Evolutionary conservation across 148 eudicot species (phyloP).

Genomic region (Spergularia bocconei): DNA sequence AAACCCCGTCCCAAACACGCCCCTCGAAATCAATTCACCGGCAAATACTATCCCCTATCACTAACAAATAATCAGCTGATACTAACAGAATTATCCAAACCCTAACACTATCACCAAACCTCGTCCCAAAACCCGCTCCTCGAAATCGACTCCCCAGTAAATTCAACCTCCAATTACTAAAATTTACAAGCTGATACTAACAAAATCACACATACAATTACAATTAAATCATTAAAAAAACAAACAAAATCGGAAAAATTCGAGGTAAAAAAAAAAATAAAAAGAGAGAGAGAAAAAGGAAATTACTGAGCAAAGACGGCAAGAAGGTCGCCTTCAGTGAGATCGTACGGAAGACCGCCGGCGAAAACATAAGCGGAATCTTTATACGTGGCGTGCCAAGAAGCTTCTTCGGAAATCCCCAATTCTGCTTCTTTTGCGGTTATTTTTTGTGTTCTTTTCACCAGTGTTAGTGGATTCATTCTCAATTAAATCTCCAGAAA

Average conservation of each 20-base stretch:
- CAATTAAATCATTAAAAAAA: not conserved
- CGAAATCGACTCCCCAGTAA: no score
- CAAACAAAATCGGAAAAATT: no score
- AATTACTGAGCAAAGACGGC: constrained; percentile 82
- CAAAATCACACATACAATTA: not conserved
- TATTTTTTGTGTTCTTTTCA: constrained; percentile 76
- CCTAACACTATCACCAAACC: no score
- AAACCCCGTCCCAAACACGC: not conserved
- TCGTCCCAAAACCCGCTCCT: no score
- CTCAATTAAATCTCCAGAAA: not conserved
- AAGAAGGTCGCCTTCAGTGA: constrained; percentile 92
- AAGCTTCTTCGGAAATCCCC: constrained; percentile 85
- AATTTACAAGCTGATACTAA: no score
- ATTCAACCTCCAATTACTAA: no score
- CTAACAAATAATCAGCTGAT: no score
- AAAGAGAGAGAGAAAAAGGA: not conserved
- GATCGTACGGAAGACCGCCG: constrained; percentile 87
- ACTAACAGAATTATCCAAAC: no score
- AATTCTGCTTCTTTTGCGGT: constrained; percentile 71
- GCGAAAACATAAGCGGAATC: constrained; percentile 84
- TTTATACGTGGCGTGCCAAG: constrained; percentile 92
- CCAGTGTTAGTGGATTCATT: constrained; percentile 91
- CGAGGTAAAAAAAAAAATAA: not conserved
- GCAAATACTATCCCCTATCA: not conserved
- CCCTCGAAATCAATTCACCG: not conserved